Evolutionary conservation across 1,284 basidiomycete species (phyloP), one percentile per base, ranked within the genome.

Genomic region (Cryptococcus amylolentus): DNA sequence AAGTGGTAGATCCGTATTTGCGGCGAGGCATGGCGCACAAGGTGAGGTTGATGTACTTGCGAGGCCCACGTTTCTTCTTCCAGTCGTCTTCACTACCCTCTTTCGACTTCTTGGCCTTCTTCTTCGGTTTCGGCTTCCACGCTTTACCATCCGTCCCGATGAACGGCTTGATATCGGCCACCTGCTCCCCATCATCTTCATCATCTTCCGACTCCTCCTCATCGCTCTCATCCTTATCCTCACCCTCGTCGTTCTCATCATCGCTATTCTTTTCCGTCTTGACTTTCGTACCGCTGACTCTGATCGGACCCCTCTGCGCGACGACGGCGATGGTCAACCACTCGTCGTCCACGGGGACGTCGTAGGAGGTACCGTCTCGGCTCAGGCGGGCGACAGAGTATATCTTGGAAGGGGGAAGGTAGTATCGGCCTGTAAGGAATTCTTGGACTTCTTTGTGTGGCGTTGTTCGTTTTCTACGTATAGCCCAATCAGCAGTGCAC

Each of bases 311-410:
- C 14, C 73, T 64, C 70, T 96, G 89, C 2, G 96, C 93, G 0
- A 92, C 89, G 63, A 97, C 91, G 5, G 89, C 91, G 49, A 98
- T 89, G 2, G 91, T 89, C 40, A 97, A 81, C 57, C 89, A 98
- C 75, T 98, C 95, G 2, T 89, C 89, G 5, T 85, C 84, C 4
- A 98, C 86, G 2, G 94, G 94, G 0, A 98, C 83, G 51, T 96
- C 91, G 74, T 92, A 94, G 14, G 86, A 86, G 54, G 87, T 84
- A 63, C 89, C 88, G 65, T 88, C 86, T 0, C 86, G 83, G 8
- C 86, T 81, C 0, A 89, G 83, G 12, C 88, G 85, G 45, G 91
- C 83, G 48, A 87, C 83, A 5, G 91, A 91, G 79, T 98, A 98
- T 35, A 98, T 80, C 28, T 83, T 84, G 0, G 91, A 91, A 0